A percentile compares a stretch with the other conserved stretches of the same genome.
These are phyloP conservation scores for Coriolopsis trogii DNA, from an alignment of 1,284 basidiomycete genomes.

Conservation along the genomic window DNA sequence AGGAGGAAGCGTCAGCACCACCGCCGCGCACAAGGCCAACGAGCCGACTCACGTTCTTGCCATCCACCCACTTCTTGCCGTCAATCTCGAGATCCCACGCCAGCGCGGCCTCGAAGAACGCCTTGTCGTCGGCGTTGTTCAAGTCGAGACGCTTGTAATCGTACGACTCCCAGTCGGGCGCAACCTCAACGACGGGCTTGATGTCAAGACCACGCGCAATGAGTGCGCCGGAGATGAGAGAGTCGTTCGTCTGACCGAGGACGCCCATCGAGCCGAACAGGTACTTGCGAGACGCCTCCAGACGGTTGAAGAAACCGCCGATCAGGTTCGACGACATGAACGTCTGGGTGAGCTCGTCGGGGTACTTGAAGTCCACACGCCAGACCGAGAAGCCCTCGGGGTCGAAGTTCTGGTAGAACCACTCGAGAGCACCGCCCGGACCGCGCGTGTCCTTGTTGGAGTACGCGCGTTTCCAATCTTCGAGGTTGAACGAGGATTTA, in stretches of 20 bases:
- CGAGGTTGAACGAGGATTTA: constrained; percentile 92
- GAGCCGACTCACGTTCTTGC: constrained; percentile 70
- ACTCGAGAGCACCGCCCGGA: constrained; percentile 72
- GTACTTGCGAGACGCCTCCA: constrained; percentile 95
- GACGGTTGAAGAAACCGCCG: constrained; percentile 94
- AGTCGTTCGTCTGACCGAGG: constrained; percentile 80
- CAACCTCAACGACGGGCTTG: constrained; percentile 75
- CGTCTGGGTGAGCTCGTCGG: constrained; percentile 87
- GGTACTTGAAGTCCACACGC: constrained; percentile 97
- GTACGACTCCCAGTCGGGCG: constrained; percentile 96
- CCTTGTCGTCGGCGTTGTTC: constrained; percentile 72
- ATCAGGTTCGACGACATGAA: constrained; percentile 95
- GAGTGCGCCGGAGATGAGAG: constrained; percentile 78
- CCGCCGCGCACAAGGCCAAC: constrained; percentile 7
- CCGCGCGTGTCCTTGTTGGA: constrained; percentile 96
- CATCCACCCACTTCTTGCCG: constrained; percentile 87
- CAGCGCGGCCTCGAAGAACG: constrained; percentile 87
- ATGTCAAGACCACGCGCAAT: constrained; percentile 81
- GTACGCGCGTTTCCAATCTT: constrained; percentile 98
- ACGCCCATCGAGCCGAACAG: constrained; percentile 94
- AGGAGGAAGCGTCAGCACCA: neutral
- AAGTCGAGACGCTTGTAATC: constrained; percentile 75
- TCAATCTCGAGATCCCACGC: constrained; percentile 89
- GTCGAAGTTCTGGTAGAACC: constrained; percentile 95
- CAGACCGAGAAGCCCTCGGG: constrained; percentile 89